Evolutionary conservation across 2,329 filamentous ascomycete species (phyloP).

Genomic region (Diplocarpon mali): DNA sequence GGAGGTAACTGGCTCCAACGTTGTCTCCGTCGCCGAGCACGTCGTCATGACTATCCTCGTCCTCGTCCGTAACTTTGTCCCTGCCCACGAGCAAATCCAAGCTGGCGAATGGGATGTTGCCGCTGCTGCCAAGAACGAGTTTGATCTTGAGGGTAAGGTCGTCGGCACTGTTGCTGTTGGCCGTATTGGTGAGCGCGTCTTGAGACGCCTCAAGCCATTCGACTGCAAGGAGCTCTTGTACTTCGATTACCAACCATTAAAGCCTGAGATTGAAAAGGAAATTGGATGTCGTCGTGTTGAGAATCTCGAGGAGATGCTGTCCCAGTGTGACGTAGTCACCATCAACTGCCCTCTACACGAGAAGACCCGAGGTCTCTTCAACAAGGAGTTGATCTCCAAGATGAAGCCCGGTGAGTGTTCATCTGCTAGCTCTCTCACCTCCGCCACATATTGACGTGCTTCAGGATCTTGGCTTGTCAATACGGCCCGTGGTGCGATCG

Average conservation of each 20-base stretch:
- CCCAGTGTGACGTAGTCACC: slow-evolving; percentile 92
- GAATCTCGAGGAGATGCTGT: slow-evolving; percentile 82
- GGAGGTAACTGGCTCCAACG: slow-evolving; percentile 96
- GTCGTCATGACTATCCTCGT: slow-evolving; percentile 97
- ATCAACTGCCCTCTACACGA: slow-evolving; percentile 99
- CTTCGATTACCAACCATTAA: slow-evolving; percentile 97
- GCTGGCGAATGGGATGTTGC: slow-evolving; percentile 91
- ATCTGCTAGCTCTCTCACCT: slow-evolving; percentile 53
- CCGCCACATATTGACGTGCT: slow-evolving; percentile 26
- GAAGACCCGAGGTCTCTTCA: slow-evolving; percentile 92
- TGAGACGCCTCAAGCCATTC: slow-evolving; percentile 90
- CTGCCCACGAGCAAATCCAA: slow-evolving; percentile 88
- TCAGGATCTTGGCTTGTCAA: slow-evolving; percentile 90
- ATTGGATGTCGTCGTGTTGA: slow-evolving; percentile 90
- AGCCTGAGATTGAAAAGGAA: slow-evolving; percentile 78
- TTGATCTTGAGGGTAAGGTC: slow-evolving; percentile 92
- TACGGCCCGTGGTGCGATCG: slow-evolving; percentile 96
- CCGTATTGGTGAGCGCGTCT: slow-evolving; percentile 94
- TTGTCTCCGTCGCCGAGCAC: slow-evolving; percentile 97
- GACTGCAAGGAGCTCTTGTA: slow-evolving; percentile 99
- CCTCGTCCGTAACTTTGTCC: slow-evolving; percentile 96
- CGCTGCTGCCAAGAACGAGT: slow-evolving; percentile 95
- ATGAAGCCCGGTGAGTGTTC: slow-evolving; percentile 87
- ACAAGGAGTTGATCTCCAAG: slow-evolving; percentile 97
- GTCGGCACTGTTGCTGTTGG: slow-evolving; percentile 96